Evolutionary conservation across 257 asterid genomes (phyloP).

Genomic region (Phtheirospermum japonicum): DNA sequence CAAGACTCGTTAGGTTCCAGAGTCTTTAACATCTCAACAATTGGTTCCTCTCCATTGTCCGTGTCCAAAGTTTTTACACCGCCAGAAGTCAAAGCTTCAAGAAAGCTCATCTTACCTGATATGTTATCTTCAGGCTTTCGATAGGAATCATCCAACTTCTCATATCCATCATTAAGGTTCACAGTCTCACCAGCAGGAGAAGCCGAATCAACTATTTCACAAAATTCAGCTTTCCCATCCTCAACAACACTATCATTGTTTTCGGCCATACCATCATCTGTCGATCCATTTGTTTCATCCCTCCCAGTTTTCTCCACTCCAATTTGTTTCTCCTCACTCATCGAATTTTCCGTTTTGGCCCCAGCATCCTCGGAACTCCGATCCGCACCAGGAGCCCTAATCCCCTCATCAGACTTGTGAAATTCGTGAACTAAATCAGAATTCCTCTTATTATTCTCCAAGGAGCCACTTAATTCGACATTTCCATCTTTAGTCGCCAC

Average conservation of each 20-base stretch:
- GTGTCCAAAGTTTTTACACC: slow-evolving; percentile 28
- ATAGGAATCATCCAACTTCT: slow-evolving; percentile 27
- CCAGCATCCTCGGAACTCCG: slow-evolving; percentile 29
- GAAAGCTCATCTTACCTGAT: slow-evolving; percentile 32
- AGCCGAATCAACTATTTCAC: slow-evolving; percentile 34
- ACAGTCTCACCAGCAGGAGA: slow-evolving; percentile 32
- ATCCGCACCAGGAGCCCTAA: slow-evolving; percentile 32
- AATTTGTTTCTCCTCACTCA: slow-evolving; percentile 29
- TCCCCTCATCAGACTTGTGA: slow-evolving; percentile 41
- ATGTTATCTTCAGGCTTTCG: slow-evolving; percentile 37
- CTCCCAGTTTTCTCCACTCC: slow-evolving; percentile 22
- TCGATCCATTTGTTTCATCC: slow-evolving; percentile 31
- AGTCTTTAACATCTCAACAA: slow-evolving; percentile 31
- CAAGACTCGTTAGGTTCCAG: slow-evolving; percentile 35
- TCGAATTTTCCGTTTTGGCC: slow-evolving; percentile 28
- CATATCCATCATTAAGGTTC: slow-evolving; percentile 29
- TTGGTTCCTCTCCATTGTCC: slow-evolving; percentile 31
- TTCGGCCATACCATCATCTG: slow-evolving; percentile 28
- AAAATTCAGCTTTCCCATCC: slow-evolving; percentile 31
- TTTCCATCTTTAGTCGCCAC: slow-evolving; percentile 20
- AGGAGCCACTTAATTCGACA: slow-evolving; percentile 29
- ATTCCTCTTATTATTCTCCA: slow-evolving; percentile 31
- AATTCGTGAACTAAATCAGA: slow-evolving; percentile 33
- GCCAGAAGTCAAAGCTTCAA: slow-evolving; percentile 35
- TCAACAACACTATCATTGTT: slow-evolving; percentile 29